Conservation (phyloP, 768 basidiomycete species). For the Leccinum pellstonianum region DNA sequence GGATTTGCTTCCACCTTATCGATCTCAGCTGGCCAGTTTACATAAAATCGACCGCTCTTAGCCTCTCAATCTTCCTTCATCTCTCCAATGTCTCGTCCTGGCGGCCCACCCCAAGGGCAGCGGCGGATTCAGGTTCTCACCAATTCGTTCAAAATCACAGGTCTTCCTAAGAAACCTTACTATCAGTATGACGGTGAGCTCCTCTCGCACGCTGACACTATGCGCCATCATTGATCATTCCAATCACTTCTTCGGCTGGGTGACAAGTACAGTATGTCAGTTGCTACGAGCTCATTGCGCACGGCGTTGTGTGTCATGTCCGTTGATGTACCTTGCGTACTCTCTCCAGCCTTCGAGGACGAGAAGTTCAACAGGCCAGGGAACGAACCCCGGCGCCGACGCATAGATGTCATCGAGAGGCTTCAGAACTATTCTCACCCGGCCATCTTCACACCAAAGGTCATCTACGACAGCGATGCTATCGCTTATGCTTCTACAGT, state of each 20-base stretch:
- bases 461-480: slow-evolving; percentile 46
- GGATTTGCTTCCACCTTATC: slow-evolving; percentile 23
- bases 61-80: slow-evolving; percentile 2
- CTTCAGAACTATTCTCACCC: slow-evolving; percentile 41
- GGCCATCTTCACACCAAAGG: slow-evolving; percentile 38
- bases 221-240: slow-evolving; percentile 3
- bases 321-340: neutral
- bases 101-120: slow-evolving; percentile 15
- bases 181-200: slow-evolving; percentile 35
- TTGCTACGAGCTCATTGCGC: slow-evolving; percentile 7
- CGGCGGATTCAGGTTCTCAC: slow-evolving; percentile 30
- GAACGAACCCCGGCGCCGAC: slow-evolving; percentile 16
- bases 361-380: neutral
- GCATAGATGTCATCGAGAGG: slow-evolving; percentile 31
- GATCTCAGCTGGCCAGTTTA: slow-evolving; percentile 16
- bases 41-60: slow-evolving; percentile 1
- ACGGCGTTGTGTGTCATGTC: neutral
- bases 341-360: slow-evolving; percentile 20
- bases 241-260: slow-evolving; percentile 7
- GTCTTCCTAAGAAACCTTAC: slow-evolving; percentile 27
- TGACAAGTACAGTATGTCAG: slow-evolving; percentile 27
- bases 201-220: neutral
- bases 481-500: slow-evolving; percentile 40
- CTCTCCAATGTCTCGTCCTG: slow-evolving; percentile 22
- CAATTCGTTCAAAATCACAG: slow-evolving; percentile 33